Base-by-base conservation (phyloP, 2,329 filamentous ascomycete genomes). In the Pseudogymnoascus sp. region DNA sequence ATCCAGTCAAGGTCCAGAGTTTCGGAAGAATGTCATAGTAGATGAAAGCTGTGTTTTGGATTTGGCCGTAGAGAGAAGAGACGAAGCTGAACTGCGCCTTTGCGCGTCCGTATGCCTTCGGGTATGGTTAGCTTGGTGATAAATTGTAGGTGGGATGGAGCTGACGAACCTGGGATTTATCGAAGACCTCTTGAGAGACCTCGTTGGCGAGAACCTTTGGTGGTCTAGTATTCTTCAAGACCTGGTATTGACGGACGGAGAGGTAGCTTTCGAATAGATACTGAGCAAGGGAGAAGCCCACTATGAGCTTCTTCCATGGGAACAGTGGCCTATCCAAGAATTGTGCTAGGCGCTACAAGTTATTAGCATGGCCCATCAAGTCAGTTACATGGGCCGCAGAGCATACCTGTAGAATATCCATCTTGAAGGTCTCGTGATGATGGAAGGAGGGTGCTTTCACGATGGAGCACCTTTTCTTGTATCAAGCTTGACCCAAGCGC, bases 301-400 rank as follows among this genome's bases (percentile, higher is more conserved):
- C 84, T 72, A 99, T 93, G 71, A 99, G 86, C 75, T 87, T 89
- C 85, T 97, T 99, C 95, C 95, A 99, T 62, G 95, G 93, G 80
- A 98, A 96, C 73, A 90, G 82, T 64, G 93, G 93, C 73, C 90
- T 87, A 81, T 99, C 95, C 72, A 98, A 88, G 77, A 89, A 87
- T 76, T 85, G 86, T 74, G 91, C 91, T 70, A 98, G 87, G 80
- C 84, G 84, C 85, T 88, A 73, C 33, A 59, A 62, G 59, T 59
- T 61, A 53, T 72, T 65, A 71, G 69, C 61, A 65, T 61, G 62
- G 46, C 62, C n/a, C 43, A 19, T 14, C n/a, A 41, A 10, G 37
- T 26, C 28, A 22, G n/a, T 26, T 28, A n/a, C 28, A 7, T 16
- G 2, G 6, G 59, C 24, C 4, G 37, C n/a, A 61, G 6, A 35